A percentile compares a stretch with the other conserved stretches of the same genome.
These are phyloP conservation scores for Ophiosphaerella korrae DNA, from an alignment of 2,329 filamentous ascomycete species.

Conservation along the genomic window DNA sequence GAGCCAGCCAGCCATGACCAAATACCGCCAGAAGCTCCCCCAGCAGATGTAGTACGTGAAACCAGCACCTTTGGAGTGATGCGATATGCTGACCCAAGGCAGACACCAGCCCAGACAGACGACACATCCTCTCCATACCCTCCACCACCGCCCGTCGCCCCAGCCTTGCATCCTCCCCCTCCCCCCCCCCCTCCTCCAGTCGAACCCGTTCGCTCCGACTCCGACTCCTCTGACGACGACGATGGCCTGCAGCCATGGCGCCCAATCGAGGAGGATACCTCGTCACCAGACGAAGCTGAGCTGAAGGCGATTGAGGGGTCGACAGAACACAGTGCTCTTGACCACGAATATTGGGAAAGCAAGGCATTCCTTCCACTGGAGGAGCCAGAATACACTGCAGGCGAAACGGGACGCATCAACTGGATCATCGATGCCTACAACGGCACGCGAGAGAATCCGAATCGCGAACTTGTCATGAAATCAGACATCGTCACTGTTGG, in stretches of 20 bases:
- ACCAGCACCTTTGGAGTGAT: background rate
- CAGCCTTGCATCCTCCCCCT: conserved; percentile 31
- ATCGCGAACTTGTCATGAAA: conserved; percentile 62
- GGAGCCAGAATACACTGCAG: conserved; percentile 62
- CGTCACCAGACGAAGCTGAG: conserved; percentile 62
- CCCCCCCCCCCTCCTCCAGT: conserved; percentile 40
- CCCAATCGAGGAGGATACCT: conserved; percentile 61
- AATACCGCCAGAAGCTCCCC: conserved; percentile 3
- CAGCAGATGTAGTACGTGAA: conserved; percentile 21
- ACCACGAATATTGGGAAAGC: conserved; percentile 64
- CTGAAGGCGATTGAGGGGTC: conserved; percentile 60
- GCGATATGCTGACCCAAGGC: conserved; percentile 12
- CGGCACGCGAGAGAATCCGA: conserved; percentile 65
- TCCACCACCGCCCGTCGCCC: conserved; percentile 30
- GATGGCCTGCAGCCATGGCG: conserved; percentile 54
- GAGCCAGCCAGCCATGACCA: conserved; percentile 14
- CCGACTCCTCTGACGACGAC: conserved; percentile 44
- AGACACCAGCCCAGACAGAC: conserved; percentile 18
- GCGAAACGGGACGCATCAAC: conserved; percentile 61
- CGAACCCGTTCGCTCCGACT: conserved; percentile 36
- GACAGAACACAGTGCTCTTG: conserved; percentile 60
- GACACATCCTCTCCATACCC: conserved; percentile 14
- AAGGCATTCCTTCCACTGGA: conserved; percentile 61
- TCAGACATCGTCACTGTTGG: conserved; percentile 62
- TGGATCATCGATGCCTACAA: conserved; percentile 65